phyloP scores from a whole-genome alignment of 208 protist species.

The Angomonas ambiguus region DNA sequence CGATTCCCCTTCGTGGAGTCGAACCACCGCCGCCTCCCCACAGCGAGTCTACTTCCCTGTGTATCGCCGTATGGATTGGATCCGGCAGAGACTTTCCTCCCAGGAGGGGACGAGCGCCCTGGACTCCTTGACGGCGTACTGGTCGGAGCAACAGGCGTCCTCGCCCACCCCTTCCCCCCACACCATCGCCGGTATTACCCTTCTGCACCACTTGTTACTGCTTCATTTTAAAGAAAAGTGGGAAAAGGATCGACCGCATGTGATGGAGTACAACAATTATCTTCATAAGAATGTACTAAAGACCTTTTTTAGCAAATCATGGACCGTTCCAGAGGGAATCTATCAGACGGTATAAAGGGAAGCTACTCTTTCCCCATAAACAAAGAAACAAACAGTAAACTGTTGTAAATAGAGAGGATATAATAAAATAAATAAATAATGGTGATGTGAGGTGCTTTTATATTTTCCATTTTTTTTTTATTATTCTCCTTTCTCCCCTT shows the following conservation, averaged over 20 bases:
- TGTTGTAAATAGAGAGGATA: neutral
- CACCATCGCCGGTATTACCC: conserved; percentile 60
- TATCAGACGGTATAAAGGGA: neutral
- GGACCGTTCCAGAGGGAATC: conserved; percentile 12
- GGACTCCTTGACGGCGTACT: neutral
- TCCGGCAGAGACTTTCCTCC: too few relatives aligned
- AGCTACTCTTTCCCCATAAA: neutral
- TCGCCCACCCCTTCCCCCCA: conserved; percentile 1
- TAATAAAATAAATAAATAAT: conserved; percentile 1
- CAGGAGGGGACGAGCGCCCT: neutral
- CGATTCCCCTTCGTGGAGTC: too few relatives aligned
- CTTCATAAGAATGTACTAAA: conserved; percentile 49
- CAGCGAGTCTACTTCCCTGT: conserved; percentile 9
- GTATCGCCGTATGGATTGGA: neutral
- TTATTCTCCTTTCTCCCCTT: neutral
- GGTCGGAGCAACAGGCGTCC: conserved; percentile 7
- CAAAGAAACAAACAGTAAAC: neutral
- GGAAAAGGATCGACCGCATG: conserved; percentile 73
- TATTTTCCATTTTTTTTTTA: conserved; percentile 3
- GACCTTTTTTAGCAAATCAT: conserved; percentile 55
- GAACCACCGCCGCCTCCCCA: too few relatives aligned
- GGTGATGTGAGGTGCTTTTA: neutral
- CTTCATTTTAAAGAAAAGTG: conserved; percentile 77
- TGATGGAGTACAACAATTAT: conserved; percentile 84
- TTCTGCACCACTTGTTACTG: conserved; percentile 75